phyloP scores from a whole-genome alignment of 2,329 filamentous ascomycete genomes.

The Cladobotryum protrusum region DNA sequence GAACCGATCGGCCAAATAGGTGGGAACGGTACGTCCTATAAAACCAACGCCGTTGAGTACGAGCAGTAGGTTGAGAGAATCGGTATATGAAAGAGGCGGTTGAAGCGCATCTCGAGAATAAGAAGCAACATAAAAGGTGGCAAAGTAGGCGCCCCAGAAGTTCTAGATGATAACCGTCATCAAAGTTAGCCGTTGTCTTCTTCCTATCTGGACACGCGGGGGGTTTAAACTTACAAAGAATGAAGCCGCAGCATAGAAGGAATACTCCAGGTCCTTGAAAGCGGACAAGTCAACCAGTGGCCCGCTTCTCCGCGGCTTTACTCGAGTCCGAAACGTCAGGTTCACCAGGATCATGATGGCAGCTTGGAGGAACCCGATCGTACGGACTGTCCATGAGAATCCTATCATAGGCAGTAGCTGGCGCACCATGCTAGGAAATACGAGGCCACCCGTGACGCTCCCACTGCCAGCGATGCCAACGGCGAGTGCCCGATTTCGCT shows the following conservation, averaged over 20 bases:
- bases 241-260: constrained; percentile 30
- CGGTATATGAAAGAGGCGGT: constrained; percentile 35
- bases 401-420: constrained; percentile 23
- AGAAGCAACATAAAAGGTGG: constrained; percentile 52
- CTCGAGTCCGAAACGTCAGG: constrained; percentile 34
- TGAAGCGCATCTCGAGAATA: constrained; percentile 39
- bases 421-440: constrained; percentile 42
- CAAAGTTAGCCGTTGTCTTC: not conserved
- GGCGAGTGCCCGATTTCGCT: constrained; percentile 48
- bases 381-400: constrained; percentile 47
- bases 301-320: constrained; percentile 36
- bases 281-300: constrained; percentile 39
- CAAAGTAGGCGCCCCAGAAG: constrained; percentile 50
- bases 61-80: constrained; percentile 55
- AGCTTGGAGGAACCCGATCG: constrained; percentile 54
- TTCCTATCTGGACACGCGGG: too few relatives aligned
- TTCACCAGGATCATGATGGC: constrained; percentile 33
- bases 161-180: constrained; percentile 22
- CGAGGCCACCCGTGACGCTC: constrained; percentile 51
- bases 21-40: constrained; percentile 52
- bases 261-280: constrained; percentile 41
- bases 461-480: constrained; percentile 57
- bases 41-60: constrained; percentile 59
- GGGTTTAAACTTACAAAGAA: constrained; percentile 21
- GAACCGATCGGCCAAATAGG: constrained; percentile 48